phyloP scores from a whole-genome alignment of 331 rosid genomes.

The Cucumis variabilis region DNA sequence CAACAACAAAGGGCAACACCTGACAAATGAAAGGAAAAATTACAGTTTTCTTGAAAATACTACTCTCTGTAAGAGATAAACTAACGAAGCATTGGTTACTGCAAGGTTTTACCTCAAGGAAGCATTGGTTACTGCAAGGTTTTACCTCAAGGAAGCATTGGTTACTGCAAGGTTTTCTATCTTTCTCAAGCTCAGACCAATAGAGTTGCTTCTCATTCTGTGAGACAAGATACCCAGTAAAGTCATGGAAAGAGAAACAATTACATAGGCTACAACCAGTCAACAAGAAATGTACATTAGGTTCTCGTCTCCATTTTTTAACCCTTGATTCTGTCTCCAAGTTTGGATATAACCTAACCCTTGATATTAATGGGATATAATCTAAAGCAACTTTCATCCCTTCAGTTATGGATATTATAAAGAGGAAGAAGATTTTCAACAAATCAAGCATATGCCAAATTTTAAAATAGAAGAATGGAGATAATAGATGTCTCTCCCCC shows the following conservation, averaged over 20 bases:
- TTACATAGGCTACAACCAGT: constrained; percentile 14
- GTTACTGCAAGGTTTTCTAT: constrained; percentile 81
- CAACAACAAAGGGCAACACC: no score
- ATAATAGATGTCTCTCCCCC: constrained; percentile 76
- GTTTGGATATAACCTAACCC: no score
- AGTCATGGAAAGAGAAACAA: constrained; percentile 31
- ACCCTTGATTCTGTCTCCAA: neutral
- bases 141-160: constrained; percentile 87
- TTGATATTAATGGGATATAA: no score
- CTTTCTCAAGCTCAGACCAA: constrained; percentile 81
- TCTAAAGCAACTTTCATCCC: no score
- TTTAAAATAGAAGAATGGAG: constrained; percentile 7
- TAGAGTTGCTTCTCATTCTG: constrained; percentile 79
- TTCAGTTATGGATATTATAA: neutral
- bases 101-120: no score
- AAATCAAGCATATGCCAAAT: neutral
- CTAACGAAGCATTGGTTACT: no score
- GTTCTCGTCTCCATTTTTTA: neutral
- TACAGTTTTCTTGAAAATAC: no score
- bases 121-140: no score
- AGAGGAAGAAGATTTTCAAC: neutral
- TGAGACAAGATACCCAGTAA: constrained; percentile 46
- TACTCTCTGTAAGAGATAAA: no score
- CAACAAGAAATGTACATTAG: constrained; percentile 2
- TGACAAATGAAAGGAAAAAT: no score